Evolutionary conservation across 768 basidiomycete genomes (phyloP), one percentile per base, ranked within the genome.

Genomic region (Ramaria sp.): DNA sequence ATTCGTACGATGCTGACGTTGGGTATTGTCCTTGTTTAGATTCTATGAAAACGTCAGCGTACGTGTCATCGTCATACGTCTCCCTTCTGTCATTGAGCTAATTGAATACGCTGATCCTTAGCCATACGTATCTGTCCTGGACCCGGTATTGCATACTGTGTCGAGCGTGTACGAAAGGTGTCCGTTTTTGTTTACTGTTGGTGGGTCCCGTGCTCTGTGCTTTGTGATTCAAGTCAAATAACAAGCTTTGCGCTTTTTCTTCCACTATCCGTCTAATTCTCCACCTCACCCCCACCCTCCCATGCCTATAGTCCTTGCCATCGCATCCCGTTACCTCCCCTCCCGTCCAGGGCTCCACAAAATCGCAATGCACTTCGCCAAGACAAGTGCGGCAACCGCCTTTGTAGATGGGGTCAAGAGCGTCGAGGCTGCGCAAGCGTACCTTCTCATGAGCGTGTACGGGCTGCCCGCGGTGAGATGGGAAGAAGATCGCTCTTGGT

Each of bases 351-450:
- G 74, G 20, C 67, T 88, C 24, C 79, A 82, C 64, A 62, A 66
- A 6, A 64, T 79, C 49, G 80, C 80, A 0, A 78, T 79, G 66
- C 76, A 80, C 47, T 80, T 83, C 60, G 81, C 82, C 6, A 72
- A 77, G 57, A 77, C 80, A 51, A 72, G 77, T 18, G 82, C 82
- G 5, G 79, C 78, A 12, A 73, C 74, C 54, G 73, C 79, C 1
- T 70, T 84, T 50, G 72, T 81, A 12, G 78, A 82, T 55, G 80
- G 80, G 5, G 71, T 73, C 59, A 78, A 78, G 63, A 81, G 78
- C 56, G 76, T 88, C n/a, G 88, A 90, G 62, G 78, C 83, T 55
- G 83, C 81, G 56, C 88, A 90, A 63, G 86, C 87, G 18, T 88
- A 83, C 62, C 67, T 87, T 16, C 65, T 90, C 28, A 71, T 84